Conservation (phyloP, 495 filamentous ascomycete species). For the Lichina pygmaea region DNA sequence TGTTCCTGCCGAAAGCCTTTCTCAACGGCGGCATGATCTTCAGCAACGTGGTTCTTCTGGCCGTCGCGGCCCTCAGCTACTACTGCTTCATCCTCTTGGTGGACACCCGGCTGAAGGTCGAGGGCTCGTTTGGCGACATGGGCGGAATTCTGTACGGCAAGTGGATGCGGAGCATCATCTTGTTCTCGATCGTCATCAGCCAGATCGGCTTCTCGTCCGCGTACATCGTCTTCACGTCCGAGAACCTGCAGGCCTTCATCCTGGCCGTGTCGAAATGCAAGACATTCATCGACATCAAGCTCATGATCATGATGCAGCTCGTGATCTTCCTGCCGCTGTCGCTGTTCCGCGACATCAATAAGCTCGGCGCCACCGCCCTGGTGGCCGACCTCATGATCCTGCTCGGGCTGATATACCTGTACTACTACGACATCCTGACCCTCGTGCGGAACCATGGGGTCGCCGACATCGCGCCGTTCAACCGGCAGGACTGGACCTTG, state of each 20-base stretch:
- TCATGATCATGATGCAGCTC: conserved; percentile 77
- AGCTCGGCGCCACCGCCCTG: conserved; percentile 71
- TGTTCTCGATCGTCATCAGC: conserved; percentile 72
- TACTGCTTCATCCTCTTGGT: conserved; percentile 92
- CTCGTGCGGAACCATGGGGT: conserved; percentile 47
- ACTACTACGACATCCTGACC: conserved; percentile 84
- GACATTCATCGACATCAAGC: conserved; percentile 58
- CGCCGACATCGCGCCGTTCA: conserved; percentile 67
- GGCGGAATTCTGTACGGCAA: conserved; percentile 77
- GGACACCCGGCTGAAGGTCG: conserved; percentile 54
- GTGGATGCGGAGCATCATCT: conserved; percentile 66
- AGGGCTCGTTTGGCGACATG: conserved; percentile 88
- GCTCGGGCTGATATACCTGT: conserved; percentile 74
- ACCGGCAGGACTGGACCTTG: conserved; percentile 68
- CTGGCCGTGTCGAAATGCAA: conserved; percentile 57
- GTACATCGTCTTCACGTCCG: conserved; percentile 94
- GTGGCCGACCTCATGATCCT: conserved; percentile 86
- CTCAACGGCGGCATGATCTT: conserved; percentile 95
- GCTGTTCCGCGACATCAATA: conserved; percentile 81
- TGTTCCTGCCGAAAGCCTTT: conserved; percentile 81
- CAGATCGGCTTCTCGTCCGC: conserved; percentile 89
- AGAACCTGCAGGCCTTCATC: conserved; percentile 88
- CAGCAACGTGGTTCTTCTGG: conserved; percentile 67
- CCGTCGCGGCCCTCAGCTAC: conserved; percentile 62
- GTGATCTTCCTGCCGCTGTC: conserved; percentile 81